phyloP scores from a whole-genome alignment of 1,139 yeast species.

The Tardiomyces blankii region DNA sequence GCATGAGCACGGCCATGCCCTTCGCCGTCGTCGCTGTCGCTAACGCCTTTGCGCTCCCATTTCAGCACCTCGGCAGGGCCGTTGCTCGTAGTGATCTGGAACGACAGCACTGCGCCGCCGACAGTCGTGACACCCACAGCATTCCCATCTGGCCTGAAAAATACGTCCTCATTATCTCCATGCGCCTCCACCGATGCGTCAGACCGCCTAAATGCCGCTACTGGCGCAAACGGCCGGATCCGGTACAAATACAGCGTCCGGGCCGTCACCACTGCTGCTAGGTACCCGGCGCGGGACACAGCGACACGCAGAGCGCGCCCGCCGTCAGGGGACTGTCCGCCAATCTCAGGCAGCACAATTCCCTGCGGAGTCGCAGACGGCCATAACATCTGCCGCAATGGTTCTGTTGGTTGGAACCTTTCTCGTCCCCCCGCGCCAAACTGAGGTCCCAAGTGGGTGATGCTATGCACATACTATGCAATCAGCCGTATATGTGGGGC shows the following conservation, averaged over 20 bases:
- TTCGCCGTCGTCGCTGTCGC: not conserved
- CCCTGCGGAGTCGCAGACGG: not conserved
- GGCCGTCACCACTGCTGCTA: not conserved
- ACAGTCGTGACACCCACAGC: constrained; percentile 24
- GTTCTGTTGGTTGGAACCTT: too few relatives aligned
- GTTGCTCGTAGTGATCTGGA: constrained; percentile 15
- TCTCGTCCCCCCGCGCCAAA: too few relatives aligned
- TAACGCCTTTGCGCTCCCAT: constrained; percentile 1
- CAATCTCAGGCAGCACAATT: not conserved
- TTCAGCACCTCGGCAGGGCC: constrained; percentile 20
- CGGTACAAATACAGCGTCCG: constrained; percentile 7
- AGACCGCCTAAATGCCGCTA: constrained; percentile 23
- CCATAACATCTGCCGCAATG: not conserved
- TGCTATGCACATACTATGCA: too few relatives aligned
- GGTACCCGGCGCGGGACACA: constrained; percentile 10
- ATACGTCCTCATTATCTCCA: constrained; percentile 21
- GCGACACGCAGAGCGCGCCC: not conserved
- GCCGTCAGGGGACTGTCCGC: not conserved
- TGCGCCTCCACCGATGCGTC: constrained; percentile 17
- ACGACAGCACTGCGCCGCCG: constrained; percentile 19
- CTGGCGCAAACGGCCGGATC: constrained; percentile 17
- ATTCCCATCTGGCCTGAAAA: constrained; percentile 24
- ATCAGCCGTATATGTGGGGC: too few relatives aligned
- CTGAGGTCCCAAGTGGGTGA: too few relatives aligned
- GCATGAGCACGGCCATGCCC: constrained; percentile 5